phyloP scores from a whole-genome alignment of 140 eudicot genomes.

The Cichorium intybus region DNA sequence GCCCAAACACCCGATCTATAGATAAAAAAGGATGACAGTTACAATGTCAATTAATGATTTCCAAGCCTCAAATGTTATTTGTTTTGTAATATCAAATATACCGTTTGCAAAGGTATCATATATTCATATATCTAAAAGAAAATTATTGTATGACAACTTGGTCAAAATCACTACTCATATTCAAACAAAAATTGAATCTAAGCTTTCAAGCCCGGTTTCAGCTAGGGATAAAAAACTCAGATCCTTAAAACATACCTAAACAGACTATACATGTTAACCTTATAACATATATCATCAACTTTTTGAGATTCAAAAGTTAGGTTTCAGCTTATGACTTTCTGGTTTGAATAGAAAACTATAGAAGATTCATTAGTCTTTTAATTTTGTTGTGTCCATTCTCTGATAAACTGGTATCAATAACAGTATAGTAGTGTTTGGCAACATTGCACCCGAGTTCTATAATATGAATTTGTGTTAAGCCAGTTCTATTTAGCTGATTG shows the following conservation, averaged over 20 bases:
- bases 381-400: not conserved
- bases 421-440: slow-evolving; percentile 16
- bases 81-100: not conserved
- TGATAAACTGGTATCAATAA: not conserved
- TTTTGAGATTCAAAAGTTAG: not conserved
- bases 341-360: not conserved
- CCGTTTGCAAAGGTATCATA: not conserved
- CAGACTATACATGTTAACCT: not conserved
- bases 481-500: slow-evolving; percentile 12
- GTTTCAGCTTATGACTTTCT: slow-evolving; percentile 1
- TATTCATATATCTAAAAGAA: slow-evolving; percentile 1
- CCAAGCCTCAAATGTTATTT: slow-evolving; percentile 1
- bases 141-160: slow-evolving; percentile 8
- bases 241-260: not conserved
- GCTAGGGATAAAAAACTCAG: slow-evolving; percentile 1
- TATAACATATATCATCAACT: not conserved
- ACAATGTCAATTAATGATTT: slow-evolving; percentile 6
- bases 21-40: slow-evolving; percentile 8
- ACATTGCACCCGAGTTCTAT: slow-evolving; percentile 7
- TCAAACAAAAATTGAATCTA: too few species aligned
- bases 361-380: not conserved
- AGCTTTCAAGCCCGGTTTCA: not conserved
- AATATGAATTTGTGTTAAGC: not conserved
- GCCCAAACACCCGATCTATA: slow-evolving; percentile 95
- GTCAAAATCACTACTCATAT: slow-evolving; percentile 3